A percentile compares a stretch with the other conserved stretches of the same genome.
Conservation (phyloP, 225 moss, liverwort and hornwort genomes). For the Climacium dendroides region DNA sequence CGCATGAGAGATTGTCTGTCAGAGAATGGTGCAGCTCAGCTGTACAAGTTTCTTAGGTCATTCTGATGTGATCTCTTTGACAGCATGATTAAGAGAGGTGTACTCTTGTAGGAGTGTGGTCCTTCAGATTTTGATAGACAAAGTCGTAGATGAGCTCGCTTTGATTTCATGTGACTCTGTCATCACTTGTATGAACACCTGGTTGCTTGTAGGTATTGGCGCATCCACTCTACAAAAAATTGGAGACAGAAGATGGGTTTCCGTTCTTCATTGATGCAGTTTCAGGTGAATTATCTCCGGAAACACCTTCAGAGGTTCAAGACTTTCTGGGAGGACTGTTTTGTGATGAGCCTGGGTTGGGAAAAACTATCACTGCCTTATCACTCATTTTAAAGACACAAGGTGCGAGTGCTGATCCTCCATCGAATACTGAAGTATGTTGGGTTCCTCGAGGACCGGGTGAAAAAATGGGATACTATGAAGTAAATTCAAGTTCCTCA, state of each 20-base stretch:
- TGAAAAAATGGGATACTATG: constrained; percentile 79
- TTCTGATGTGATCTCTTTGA: background rate
- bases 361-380: constrained; percentile 87
- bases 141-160: background rate
- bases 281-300: constrained; percentile 61
- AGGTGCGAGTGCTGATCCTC: constrained; percentile 70
- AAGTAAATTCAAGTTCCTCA: constrained; percentile 37
- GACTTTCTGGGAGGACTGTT: constrained; percentile 90
- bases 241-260: constrained; percentile 73
- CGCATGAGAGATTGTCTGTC: background rate
- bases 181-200: background rate
- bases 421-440: constrained; percentile 43
- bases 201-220: constrained; percentile 18
- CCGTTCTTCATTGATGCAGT: constrained; percentile 60
- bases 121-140: background rate
- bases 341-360: constrained; percentile 96
- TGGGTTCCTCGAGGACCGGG: constrained; percentile 60
- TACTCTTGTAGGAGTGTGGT: background rate
- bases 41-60: background rate
- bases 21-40: background rate
- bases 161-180: background rate
- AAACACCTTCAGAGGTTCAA: constrained; percentile 27
- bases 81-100: background rate
- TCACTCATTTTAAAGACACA: constrained; percentile 94
- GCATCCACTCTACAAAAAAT: constrained; percentile 55